Base-by-base conservation (phyloP, 345 rosid species). In the Lepidium africanum region DNA sequence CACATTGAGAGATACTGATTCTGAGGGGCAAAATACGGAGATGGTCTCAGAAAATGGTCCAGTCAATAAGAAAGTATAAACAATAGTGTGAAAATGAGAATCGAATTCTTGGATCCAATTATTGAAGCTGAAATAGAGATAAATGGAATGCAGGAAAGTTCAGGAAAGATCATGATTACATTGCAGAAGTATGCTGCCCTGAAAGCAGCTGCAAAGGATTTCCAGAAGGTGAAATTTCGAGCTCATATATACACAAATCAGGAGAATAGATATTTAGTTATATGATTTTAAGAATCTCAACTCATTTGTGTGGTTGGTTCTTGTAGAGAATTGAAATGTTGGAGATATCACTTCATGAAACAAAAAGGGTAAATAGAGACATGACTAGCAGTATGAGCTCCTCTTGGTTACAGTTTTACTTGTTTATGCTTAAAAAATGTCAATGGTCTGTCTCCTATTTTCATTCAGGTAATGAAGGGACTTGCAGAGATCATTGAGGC, bases 251-350 rank as follows among this genome's bases (percentile, higher is more conserved):
- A 37, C 36, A 37, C 63, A 67, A 35, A 36, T n/a, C 3, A 70
- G 17, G 19, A 49, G 42, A 65, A 39, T 23, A 14, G 0, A 6
- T 30, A 59, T 6, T 8, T 56, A 23, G 32, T 38, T 27, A 9
- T 59, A 50, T 30, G 65, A 25, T 5, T 37, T 21, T 40, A 49
- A 19, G 8, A 19, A 60, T 42, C 1, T 39, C 9, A n/a, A 2
- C 47, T 49, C 38, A 27, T 41, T 32, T 17, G 30, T 21, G 46
- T 60, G 37, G 45, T 61, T 70, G 61, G 54, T 52, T 61, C 30
- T 12, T 53, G 62, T 63, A 71, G 69, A 71, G 13, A 53, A 52
- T 71, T 23, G 33, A 62, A 53, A 62, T 62, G 75, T 10, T 71
- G 39, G 69, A 70, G 46, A 3, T 33, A 23, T 60, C 75, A 62